phyloP scores from a whole-genome alignment of 768 basidiomycete species.

The Strobilomyces echinocephalus region DNA sequence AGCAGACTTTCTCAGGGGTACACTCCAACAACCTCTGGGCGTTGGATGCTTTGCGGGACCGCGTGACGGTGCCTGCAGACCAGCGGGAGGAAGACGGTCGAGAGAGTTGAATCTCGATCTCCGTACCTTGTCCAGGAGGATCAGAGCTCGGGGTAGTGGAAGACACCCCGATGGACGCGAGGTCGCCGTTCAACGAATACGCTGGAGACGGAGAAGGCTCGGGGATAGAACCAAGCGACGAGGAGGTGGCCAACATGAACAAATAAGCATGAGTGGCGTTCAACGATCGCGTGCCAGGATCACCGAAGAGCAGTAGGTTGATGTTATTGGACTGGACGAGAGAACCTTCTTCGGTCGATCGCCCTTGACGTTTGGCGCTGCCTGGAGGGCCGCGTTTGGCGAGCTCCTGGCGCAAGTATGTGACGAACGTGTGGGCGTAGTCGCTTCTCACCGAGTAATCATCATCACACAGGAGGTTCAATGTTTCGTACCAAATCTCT shows the following conservation, averaged over 20 bases:
- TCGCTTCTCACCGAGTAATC: constrained; percentile 76
- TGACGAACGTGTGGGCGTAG: constrained; percentile 67
- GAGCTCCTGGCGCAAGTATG: constrained; percentile 75
- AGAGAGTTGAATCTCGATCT: constrained; percentile 25
- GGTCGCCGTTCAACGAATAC: constrained; percentile 31
- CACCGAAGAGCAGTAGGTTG: constrained; percentile 50
- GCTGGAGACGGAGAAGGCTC: constrained; percentile 40
- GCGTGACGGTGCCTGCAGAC: constrained; percentile 46
- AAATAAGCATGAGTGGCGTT: constrained; percentile 77
- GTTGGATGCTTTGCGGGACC: constrained; percentile 54
- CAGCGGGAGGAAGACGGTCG: constrained; percentile 40
- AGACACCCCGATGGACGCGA: constrained; percentile 24
- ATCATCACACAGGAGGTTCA: constrained; percentile 76
- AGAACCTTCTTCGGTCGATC: constrained; percentile 44
- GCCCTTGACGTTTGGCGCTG: constrained; percentile 42
- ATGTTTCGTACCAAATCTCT: constrained; percentile 88
- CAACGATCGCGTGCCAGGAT: constrained; percentile 64
- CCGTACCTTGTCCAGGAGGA: constrained; percentile 18
- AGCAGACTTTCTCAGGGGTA: constrained; percentile 39
- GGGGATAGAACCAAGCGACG: constrained; percentile 49
- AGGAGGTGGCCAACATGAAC: constrained; percentile 72
- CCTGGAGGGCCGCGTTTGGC: constrained; percentile 49
- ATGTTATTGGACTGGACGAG: constrained; percentile 43
- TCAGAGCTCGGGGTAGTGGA: constrained; percentile 33
- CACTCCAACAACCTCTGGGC: constrained; percentile 50